Conservation (phyloP, 805 yeast species). For the Zygotorulaspora chibaensis region DNA sequence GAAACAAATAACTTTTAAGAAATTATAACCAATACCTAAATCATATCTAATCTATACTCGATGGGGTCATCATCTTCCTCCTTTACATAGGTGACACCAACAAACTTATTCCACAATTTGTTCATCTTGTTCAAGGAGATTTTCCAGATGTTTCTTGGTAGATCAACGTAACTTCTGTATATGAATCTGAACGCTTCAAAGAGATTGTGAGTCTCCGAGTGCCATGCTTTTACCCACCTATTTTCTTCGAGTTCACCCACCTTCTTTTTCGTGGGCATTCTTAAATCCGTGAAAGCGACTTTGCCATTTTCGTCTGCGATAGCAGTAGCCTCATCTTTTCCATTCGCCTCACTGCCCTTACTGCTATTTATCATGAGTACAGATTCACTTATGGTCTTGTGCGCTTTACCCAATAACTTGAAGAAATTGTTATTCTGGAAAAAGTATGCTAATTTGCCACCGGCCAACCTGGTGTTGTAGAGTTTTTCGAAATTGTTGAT, state of each 20-base stretch:
- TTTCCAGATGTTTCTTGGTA: slow-evolving; percentile 62
- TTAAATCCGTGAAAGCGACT: slow-evolving; percentile 25
- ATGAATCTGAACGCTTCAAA: slow-evolving; percentile 62
- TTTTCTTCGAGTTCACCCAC: slow-evolving; percentile 4
- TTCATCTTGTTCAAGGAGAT: slow-evolving; percentile 46
- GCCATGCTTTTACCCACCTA: slow-evolving; percentile 42
- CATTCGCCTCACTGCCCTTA: slow-evolving; percentile 2
- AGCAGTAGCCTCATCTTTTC: neutral
- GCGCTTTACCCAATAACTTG: slow-evolving; percentile 31
- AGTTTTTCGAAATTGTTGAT: slow-evolving; percentile 64
- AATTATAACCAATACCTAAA: slow-evolving; percentile 9
- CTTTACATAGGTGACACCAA: slow-evolving; percentile 47
- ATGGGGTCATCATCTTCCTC: slow-evolving; percentile 24
- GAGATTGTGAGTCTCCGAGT: slow-evolving; percentile 49
- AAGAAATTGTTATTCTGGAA: slow-evolving; percentile 34
- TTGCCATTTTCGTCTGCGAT: neutral
- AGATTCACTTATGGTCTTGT: slow-evolving; percentile 17
- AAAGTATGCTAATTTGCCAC: slow-evolving; percentile 21
- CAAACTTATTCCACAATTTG: slow-evolving; percentile 66
- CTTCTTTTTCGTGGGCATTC: slow-evolving; percentile 22
- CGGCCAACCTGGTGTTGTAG: slow-evolving; percentile 38
- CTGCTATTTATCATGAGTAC: slow-evolving; percentile 16
- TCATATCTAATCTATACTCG: slow-evolving; percentile 21
- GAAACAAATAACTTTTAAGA: neutral
- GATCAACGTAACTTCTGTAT: slow-evolving; percentile 55